These are phyloP conservation scores for Croton laevigatus DNA, from an alignment of 441 rosid genomes.

Conservation along the genomic window DNA sequence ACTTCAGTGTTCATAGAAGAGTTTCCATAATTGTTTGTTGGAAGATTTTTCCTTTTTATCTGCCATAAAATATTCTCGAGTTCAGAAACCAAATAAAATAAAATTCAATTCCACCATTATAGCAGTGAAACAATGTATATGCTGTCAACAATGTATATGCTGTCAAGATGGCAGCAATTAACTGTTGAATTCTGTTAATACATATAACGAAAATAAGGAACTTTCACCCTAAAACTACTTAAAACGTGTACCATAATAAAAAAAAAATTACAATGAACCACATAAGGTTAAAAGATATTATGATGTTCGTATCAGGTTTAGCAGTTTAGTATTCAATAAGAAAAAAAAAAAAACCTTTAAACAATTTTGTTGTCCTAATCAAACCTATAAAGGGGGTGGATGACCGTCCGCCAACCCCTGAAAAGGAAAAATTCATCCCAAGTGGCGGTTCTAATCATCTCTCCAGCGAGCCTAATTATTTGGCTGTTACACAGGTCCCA, in stretches of 20 bases:
- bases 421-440: background rate
- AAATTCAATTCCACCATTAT: too few species aligned
- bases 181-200: constrained; percentile 3
- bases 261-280: constrained; percentile 17
- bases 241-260: background rate
- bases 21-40: too few species aligned
- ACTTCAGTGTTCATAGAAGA: too few species aligned
- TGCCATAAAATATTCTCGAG: too few species aligned
- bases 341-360: background rate
- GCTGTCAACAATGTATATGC: too few species aligned
- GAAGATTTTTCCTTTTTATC: too few species aligned
- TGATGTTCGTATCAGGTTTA: background rate
- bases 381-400: constrained; percentile 16
- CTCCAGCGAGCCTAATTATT: constrained; percentile 30
- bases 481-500: constrained; percentile 50
- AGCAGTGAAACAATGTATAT: too few species aligned
- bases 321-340: background rate
- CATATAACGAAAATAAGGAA: background rate
- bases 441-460: constrained; percentile 5
- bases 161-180: too few species aligned
- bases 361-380: constrained; percentile 17
- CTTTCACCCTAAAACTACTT: background rate
- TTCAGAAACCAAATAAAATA: too few species aligned
- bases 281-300: constrained; percentile 9
- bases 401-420: constrained; percentile 4